A percentile compares a stretch with the other conserved stretches of the same genome.
These are phyloP conservation scores for Coprinopsis cinerea DNA, from an alignment of 768 basidiomycete species.

Conservation along the genomic window DNA sequence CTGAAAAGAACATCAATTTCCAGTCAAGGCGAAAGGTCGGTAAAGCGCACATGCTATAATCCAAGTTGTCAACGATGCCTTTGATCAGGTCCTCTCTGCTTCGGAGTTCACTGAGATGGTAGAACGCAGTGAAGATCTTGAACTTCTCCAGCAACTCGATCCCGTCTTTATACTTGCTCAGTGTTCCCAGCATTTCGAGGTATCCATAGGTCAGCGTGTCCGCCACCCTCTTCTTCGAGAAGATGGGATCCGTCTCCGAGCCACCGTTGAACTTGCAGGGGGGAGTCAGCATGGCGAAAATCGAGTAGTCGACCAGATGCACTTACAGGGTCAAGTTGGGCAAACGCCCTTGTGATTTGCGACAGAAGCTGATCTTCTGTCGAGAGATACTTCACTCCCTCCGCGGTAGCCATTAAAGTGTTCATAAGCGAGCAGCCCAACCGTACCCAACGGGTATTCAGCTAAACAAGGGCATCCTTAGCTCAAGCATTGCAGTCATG, in stretches of 20 bases:
- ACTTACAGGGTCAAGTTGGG: constrained; percentile 86
- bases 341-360: constrained; percentile 83
- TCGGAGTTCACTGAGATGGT: constrained; percentile 86
- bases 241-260: constrained; percentile 71
- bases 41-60: constrained; percentile 74
- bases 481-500: not conserved
- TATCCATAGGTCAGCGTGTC: constrained; percentile 88
- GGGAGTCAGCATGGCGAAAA: too few relatives aligned
- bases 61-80: constrained; percentile 84
- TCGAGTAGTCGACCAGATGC: not conserved
- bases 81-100: constrained; percentile 91
- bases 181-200: constrained; percentile 89
- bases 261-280: constrained; percentile 73
- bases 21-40: not conserved
- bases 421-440: constrained; percentile 79
- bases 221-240: constrained; percentile 77
- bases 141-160: constrained; percentile 93
- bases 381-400: constrained; percentile 76
- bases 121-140: constrained; percentile 93
- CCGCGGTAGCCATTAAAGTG: constrained; percentile 75
- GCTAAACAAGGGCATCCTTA: constrained; percentile 36
- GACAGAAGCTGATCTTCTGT: constrained; percentile 80
- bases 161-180: constrained; percentile 86
- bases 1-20: constrained; percentile 34
- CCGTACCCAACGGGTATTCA: constrained; percentile 78